Evolutionary conservation across 148 eudicot species (phyloP).

Genomic region (Mesembryanthemum crystallinum): DNA sequence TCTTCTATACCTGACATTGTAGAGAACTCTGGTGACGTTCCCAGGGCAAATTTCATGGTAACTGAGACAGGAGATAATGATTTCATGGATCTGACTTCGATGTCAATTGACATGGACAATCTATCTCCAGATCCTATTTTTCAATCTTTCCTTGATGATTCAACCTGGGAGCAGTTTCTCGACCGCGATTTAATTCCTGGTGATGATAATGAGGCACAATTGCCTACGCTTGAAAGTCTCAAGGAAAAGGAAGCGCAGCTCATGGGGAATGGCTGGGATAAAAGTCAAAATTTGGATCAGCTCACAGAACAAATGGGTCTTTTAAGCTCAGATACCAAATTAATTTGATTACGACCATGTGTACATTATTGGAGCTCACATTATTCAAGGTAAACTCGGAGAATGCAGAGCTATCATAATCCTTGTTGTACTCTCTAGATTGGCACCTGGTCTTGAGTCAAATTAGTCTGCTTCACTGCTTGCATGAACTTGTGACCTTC

Average conservation of each 20-base stretch:
- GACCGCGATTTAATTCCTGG: conserved; percentile 33
- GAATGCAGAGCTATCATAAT: conserved; percentile 1
- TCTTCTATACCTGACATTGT: conserved; percentile 34
- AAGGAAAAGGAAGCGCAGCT: conserved; percentile 39
- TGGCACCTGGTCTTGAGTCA: background rate
- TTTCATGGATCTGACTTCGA: conserved; percentile 35
- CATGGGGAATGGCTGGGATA: conserved; percentile 47
- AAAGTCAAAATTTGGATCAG: conserved; percentile 54
- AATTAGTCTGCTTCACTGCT: background rate
- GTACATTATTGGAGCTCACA: conserved; percentile 29
- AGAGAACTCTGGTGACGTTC: conserved; percentile 25
- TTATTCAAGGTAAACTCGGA: conserved; percentile 25
- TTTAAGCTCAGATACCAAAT: conserved; percentile 47
- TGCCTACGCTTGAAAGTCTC: conserved; percentile 36
- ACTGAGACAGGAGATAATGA: conserved; percentile 28
- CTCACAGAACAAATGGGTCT: conserved; percentile 78
- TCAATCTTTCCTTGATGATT: conserved; percentile 33
- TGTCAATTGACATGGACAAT: conserved; percentile 27
- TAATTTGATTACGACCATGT: conserved; percentile 37
- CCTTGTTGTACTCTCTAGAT: background rate
- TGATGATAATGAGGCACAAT: conserved; percentile 39
- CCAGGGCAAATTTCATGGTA: conserved; percentile 29
- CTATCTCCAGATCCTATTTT: conserved; percentile 40
- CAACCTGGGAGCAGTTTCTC: conserved; percentile 41
- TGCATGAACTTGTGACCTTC: background rate